Evolutionary conservation across 306 rosid genomes (phyloP).

Genomic region (Bauhinia variegata): DNA sequence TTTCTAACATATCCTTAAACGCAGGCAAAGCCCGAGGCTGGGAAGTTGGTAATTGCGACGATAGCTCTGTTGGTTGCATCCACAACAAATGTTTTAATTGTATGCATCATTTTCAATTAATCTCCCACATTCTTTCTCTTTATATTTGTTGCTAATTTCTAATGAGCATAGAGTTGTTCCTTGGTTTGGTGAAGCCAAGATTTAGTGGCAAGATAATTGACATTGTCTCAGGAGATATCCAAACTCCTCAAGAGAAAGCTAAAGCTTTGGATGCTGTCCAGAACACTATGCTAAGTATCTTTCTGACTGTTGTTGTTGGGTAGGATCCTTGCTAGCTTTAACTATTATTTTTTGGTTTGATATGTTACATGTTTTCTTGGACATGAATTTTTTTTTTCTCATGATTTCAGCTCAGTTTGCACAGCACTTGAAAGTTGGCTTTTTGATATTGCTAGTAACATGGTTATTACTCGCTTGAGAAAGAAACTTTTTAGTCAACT

Average conservation of each 20-base stretch:
- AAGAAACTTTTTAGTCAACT: constrained; percentile 74
- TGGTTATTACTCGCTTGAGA: constrained; percentile 79
- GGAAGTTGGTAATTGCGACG: constrained; percentile 60
- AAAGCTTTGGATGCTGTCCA: constrained; percentile 63
- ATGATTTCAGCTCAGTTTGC: constrained; percentile 66
- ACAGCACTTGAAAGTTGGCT: constrained; percentile 80
- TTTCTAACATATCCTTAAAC: constrained; percentile 10
- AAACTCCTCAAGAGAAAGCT: constrained; percentile 57
- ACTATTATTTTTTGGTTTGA: constrained; percentile 3
- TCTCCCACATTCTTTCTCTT: background rate
- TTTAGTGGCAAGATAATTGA: constrained; percentile 78
- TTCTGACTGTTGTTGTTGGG: constrained; percentile 65
- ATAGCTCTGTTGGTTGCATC: constrained; percentile 72
- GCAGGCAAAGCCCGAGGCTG: constrained; percentile 74
- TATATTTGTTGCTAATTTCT: background rate
- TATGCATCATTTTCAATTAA: constrained; percentile 44
- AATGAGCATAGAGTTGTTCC: constrained; percentile 30
- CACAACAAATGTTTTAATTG: constrained; percentile 69
- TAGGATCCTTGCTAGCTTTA: constrained; percentile 42
- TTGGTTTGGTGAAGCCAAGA: constrained; percentile 58
- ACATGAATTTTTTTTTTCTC: constrained; percentile 20
- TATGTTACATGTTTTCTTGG: constrained; percentile 18
- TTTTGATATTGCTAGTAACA: constrained; percentile 79
- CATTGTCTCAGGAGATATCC: constrained; percentile 64
- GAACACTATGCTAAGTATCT: constrained; percentile 62